Percentiles rank a stretch among this genome's conserved stretches.
These are phyloP conservation scores for Penicillium turbatum DNA, from an alignment of 495 filamentous ascomycete species.

Conservation along the genomic window DNA sequence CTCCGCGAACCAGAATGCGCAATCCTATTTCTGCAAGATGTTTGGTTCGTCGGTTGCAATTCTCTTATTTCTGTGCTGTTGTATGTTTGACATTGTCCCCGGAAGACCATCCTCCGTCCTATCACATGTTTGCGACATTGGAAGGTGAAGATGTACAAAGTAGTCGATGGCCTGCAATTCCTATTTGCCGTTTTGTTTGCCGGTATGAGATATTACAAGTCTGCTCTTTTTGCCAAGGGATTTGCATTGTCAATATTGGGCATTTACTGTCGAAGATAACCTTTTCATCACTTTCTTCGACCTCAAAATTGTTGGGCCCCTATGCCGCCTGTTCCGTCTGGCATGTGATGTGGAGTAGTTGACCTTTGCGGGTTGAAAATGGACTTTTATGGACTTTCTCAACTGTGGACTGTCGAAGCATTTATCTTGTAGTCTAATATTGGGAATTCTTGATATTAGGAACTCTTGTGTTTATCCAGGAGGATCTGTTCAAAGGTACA, in stretches of 20 bases:
- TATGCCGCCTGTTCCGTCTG: background rate
- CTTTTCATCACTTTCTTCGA: background rate
- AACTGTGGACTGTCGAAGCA: background rate
- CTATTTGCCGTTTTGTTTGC: background rate
- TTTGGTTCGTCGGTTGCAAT: background rate
- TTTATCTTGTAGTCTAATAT: too few relatives aligned
- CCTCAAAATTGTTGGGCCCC: background rate
- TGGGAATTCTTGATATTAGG: too few relatives aligned
- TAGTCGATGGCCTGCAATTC: background rate
- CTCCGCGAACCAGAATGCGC: background rate
- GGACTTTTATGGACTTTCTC: background rate
- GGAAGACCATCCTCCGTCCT: constrained; percentile 6
- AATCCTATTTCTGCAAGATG: background rate
- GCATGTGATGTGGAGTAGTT: constrained; percentile 7
- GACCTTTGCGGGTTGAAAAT: background rate
- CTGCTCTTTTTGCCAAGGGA: background rate
- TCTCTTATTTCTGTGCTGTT: background rate
- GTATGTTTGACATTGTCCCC: background rate
- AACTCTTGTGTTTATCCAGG: too few relatives aligned
- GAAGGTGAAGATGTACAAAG: too few relatives aligned
- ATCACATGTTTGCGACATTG: constrained; percentile 1
- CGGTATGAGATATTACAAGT: background rate
- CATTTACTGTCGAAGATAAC: background rate
- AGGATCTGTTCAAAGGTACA: background rate
- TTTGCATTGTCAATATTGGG: background rate